These are phyloP conservation scores for Beauveria rudraprayagi DNA, from an alignment of 2,329 filamentous ascomycete genomes.

Conservation along the genomic window DNA sequence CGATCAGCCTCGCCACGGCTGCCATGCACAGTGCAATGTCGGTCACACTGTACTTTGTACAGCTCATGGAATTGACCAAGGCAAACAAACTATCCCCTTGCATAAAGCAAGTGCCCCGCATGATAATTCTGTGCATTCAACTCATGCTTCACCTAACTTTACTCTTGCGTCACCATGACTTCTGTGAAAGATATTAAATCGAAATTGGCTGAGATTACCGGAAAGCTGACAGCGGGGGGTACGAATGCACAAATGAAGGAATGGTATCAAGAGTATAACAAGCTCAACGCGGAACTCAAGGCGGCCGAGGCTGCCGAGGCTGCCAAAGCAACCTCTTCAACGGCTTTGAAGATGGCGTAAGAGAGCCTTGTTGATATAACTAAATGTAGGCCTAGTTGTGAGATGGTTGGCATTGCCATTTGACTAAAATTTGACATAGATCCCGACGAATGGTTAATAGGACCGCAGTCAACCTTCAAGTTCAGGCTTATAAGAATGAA, in stretches of 20 bases:
- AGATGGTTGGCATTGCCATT: background rate
- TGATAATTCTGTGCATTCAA: too few species aligned
- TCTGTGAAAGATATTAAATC: background rate
- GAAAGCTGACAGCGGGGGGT: background rate
- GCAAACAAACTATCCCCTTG: too few species aligned
- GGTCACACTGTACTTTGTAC: too few species aligned
- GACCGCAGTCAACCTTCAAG: too few species aligned
- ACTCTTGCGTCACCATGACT: background rate
- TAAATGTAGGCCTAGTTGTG: background rate
- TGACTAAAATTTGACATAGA: background rate
- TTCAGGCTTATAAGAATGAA: too few species aligned
- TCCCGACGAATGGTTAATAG: too few species aligned
- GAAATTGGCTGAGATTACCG: background rate
- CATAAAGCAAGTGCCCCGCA: too few species aligned
- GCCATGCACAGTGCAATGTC: too few species aligned
- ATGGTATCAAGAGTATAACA: background rate
- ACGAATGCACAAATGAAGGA: background rate
- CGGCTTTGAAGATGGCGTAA: background rate
- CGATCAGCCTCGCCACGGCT: too few species aligned
- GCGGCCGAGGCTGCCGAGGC: background rate
- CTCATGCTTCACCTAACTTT: too few species aligned
- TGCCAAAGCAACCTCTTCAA: background rate
- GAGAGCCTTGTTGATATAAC: background rate
- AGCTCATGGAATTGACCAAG: too few species aligned
- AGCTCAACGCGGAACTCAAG: background rate